These are phyloP conservation scores for Nakazawaea populi DNA, from an alignment of 805 yeast species.

Conservation along the genomic window DNA sequence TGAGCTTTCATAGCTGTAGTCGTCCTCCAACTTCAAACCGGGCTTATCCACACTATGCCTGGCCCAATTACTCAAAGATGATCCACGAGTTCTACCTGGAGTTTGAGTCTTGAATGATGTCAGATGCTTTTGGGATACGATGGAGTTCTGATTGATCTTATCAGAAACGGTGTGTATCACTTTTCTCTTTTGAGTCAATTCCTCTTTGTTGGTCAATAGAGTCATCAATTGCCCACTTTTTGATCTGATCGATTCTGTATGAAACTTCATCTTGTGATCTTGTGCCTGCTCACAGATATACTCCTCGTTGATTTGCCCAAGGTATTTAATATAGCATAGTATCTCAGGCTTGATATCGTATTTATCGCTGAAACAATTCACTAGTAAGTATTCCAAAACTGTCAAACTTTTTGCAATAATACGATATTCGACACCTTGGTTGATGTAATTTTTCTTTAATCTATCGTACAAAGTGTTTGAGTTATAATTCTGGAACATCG, in stretches of 20 bases:
- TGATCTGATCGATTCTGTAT: conserved; percentile 1
- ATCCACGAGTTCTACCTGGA: neutral
- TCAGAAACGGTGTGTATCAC: neutral
- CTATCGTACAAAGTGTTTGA: conserved; percentile 12
- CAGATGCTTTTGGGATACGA: neutral
- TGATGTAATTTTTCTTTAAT: conserved; percentile 20
- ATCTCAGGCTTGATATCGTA: conserved; percentile 20
- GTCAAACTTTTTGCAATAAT: conserved; percentile 21
- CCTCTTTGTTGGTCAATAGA: neutral
- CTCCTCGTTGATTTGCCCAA: conserved; percentile 13
- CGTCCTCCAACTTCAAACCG: neutral
- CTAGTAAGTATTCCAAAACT: conserved; percentile 19
- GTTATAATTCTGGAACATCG: conserved; percentile 4
- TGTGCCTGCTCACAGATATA: conserved; percentile 13
- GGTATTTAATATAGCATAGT: conserved; percentile 10
- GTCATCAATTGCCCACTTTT: neutral
- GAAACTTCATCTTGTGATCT: conserved; percentile 13
- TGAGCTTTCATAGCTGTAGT: neutral
- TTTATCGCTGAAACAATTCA: conserved; percentile 18
- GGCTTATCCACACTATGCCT: neutral
- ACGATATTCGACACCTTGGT: conserved; percentile 22
- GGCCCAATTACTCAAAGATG: neutral
- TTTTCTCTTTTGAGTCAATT: neutral
- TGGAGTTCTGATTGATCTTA: neutral
- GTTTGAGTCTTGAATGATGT: neutral